phyloP scores from a whole-genome alignment of 768 basidiomycete genomes.

The Nidularia pulvinata region DNA sequence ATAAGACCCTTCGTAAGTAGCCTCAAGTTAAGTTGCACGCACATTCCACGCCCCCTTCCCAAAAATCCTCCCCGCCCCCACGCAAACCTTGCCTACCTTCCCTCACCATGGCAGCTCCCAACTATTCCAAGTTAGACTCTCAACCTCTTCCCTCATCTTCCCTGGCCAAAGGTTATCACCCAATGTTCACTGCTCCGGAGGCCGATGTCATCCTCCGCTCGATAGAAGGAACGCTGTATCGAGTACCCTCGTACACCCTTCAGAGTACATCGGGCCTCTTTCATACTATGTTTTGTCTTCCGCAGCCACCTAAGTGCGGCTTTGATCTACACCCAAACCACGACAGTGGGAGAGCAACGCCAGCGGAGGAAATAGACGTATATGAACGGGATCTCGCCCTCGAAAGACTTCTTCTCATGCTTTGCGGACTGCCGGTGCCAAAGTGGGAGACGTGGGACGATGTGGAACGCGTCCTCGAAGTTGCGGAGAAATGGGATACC shows the following conservation, averaged over 20 bases:
- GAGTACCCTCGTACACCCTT: conserved; percentile 54
- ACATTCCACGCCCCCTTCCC: conserved; percentile 10
- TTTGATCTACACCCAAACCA: neutral
- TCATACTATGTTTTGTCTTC: conserved; percentile 60
- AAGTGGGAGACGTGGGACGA: conserved; percentile 47
- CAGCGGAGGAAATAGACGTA: conserved; percentile 24
- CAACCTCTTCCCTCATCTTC: neutral
- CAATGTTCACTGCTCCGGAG: conserved; percentile 25
- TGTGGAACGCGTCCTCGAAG: conserved; percentile 52
- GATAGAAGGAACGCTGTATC: conserved; percentile 50
- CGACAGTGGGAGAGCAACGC: no score
- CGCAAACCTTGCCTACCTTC: conserved; percentile 6
- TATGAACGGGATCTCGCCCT: conserved; percentile 44
- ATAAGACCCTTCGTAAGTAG: conserved; percentile 12
- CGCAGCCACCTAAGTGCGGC: conserved; percentile 27
- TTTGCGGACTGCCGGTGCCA: conserved; percentile 52
- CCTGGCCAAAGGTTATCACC: conserved; percentile 20
- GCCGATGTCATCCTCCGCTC: conserved; percentile 36
- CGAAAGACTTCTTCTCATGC: conserved; percentile 54
- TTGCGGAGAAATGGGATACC: conserved; percentile 75
- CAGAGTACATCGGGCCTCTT: conserved; percentile 62
- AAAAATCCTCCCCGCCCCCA: conserved; percentile 4
- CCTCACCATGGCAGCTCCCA: conserved; percentile 13
- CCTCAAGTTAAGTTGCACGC: conserved; percentile 12
- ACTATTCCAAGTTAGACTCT: conserved; percentile 6